A percentile compares a stretch with the other conserved stretches of the same genome.
These are phyloP conservation scores for Fusarium burgessii DNA, from an alignment of 2,329 filamentous ascomycete species.

Conservation along the genomic window DNA sequence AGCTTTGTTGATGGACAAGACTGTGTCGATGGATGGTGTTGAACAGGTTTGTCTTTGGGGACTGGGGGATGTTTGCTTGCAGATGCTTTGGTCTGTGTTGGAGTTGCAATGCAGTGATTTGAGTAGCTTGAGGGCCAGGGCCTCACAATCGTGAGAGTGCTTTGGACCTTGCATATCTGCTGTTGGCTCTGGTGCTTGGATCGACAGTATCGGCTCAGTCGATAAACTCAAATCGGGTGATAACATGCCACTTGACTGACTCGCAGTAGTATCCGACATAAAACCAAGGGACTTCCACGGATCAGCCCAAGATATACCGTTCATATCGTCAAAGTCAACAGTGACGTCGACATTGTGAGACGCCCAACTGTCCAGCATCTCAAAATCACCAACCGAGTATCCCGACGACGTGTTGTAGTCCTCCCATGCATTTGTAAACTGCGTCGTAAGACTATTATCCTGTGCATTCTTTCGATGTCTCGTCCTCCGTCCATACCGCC, in stretches of 20 bases:
- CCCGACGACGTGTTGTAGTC: background rate
- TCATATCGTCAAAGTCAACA: constrained; percentile 19
- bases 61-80: background rate
- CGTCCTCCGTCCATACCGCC: constrained; percentile 25
- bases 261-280: constrained; percentile 7
- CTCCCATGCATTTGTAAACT: constrained; percentile 10
- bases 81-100: background rate
- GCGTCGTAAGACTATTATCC: background rate
- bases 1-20: constrained; percentile 23
- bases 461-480: constrained; percentile 17
- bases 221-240: constrained; percentile 4
- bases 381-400: background rate
- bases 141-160: constrained; percentile 21
- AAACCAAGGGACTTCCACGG: constrained; percentile 6
- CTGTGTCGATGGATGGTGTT: constrained; percentile 27
- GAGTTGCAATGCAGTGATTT: constrained; percentile 24
- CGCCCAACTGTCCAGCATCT: constrained; percentile 20
- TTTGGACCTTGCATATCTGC: background rate
- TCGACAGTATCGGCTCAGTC: background rate
- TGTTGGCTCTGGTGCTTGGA: background rate
- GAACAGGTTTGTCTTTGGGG: background rate
- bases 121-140: constrained; percentile 6
- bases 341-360: constrained; percentile 17
- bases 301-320: constrained; percentile 17
- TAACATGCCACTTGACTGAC: constrained; percentile 6